Evolutionary conservation across 1,139 yeast genomes (phyloP).

Genomic region (Suhomyces atakaporum): DNA sequence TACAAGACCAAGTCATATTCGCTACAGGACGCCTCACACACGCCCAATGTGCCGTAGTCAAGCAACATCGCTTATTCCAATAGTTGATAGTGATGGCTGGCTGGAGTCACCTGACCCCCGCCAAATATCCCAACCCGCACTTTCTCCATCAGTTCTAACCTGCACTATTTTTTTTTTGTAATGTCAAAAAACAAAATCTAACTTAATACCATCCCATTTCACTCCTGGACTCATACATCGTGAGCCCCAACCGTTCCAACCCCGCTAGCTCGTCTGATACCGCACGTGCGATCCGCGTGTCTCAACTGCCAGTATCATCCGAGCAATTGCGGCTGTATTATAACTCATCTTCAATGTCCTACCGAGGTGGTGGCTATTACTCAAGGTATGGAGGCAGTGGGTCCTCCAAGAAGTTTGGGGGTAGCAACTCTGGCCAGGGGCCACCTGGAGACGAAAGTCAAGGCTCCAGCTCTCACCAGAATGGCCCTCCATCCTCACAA

Average conservation of each 20-base stretch:
- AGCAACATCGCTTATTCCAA: no score
- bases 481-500: slow-evolving; percentile 1
- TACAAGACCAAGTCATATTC: no score
- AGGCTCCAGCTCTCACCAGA: slow-evolving; percentile 3
- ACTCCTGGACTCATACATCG: not conserved
- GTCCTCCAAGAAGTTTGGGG: slow-evolving; percentile 15
- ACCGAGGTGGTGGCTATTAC: slow-evolving; percentile 20
- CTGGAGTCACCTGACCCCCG: not conserved
- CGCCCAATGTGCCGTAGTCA: no score
- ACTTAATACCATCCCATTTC: not conserved
- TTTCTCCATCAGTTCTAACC: no score
- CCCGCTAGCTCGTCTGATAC: not conserved
- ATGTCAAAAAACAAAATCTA: slow-evolving; percentile 2
- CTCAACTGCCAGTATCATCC: not conserved
- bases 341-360: slow-evolving; percentile 15
- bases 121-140: not conserved
- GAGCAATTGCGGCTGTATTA: slow-evolving; percentile 2
- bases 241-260: not conserved
- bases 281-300: not conserved
- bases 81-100: no score
- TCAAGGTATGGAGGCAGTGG: slow-evolving; percentile 17
- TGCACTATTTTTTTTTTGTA: slow-evolving; percentile 5
- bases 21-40: no score
- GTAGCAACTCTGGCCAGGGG: slow-evolving; percentile 1
- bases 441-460: slow-evolving; percentile 4